A percentile compares a stretch with the other conserved stretches of the same genome.
phyloP scores from a whole-genome alignment of 768 basidiomycete species.

The Suillus spraguei region DNA sequence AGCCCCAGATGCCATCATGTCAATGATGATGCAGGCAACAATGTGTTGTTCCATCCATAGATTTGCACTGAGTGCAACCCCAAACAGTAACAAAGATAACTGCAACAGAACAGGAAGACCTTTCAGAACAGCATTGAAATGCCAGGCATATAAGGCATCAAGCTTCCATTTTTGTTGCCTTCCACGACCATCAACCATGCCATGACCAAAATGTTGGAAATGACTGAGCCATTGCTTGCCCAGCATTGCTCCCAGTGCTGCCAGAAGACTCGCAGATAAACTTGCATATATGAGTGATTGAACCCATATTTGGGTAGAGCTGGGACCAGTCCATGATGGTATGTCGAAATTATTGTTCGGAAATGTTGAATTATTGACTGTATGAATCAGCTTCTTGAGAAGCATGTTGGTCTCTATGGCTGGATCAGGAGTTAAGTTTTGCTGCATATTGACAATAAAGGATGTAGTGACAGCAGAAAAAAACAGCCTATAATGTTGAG shows the following conservation, averaged over 20 bases:
- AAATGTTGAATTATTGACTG: constrained; percentile 18
- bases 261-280: constrained; percentile 22
- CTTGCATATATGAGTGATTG: constrained; percentile 26
- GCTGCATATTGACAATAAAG: constrained; percentile 41
- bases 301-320: constrained; percentile 15
- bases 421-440: constrained; percentile 34
- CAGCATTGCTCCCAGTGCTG: constrained; percentile 24
- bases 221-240: constrained; percentile 21
- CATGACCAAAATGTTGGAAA: constrained; percentile 15
- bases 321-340: constrained; percentile 24
- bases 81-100: constrained; percentile 25
- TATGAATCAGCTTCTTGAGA: constrained; percentile 24
- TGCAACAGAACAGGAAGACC: constrained; percentile 22
- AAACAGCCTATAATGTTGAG: constrained; percentile 34
- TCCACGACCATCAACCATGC: constrained; percentile 18
- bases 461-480: constrained; percentile 43
- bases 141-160: constrained; percentile 21
- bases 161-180: constrained; percentile 21
- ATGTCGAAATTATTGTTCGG: constrained; percentile 1
- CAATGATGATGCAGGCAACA: constrained; percentile 17
- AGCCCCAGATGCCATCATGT: constrained; percentile 14
- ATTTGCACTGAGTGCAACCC: constrained; percentile 17
- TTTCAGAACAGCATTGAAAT: constrained; percentile 18
- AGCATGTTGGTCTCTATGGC: constrained; percentile 28
- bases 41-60: constrained; percentile 18